These are phyloP conservation scores for Multifurca ochricompacta DNA, from an alignment of 768 basidiomycete genomes.

Conservation along the genomic window DNA sequence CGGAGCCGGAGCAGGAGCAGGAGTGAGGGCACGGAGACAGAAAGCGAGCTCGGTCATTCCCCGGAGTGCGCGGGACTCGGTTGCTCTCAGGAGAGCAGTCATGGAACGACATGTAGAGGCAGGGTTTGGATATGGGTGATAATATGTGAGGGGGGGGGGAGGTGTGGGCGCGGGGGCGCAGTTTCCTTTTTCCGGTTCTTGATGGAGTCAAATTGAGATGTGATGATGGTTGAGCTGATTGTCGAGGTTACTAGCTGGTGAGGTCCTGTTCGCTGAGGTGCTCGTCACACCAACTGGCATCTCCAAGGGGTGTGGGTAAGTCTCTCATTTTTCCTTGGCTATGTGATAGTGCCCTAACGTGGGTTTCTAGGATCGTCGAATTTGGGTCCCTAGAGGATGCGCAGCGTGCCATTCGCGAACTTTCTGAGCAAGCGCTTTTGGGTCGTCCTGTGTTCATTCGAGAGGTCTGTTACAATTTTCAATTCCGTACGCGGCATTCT, in stretches of 20 bases:
- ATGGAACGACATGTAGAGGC: neutral
- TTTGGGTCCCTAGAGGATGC: constrained; percentile 86
- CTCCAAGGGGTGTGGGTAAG: constrained; percentile 99
- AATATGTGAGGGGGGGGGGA: no score
- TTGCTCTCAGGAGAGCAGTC: neutral
- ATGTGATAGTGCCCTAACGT: constrained; percentile 18
- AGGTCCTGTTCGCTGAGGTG: constrained; percentile 99
- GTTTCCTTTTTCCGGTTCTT: constrained; percentile 31
- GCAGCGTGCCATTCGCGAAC: constrained; percentile 80
- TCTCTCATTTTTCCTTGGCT: constrained; percentile 17
- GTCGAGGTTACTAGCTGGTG: constrained; percentile 93
- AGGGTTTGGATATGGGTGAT: neutral
- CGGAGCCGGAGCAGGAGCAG: neutral
- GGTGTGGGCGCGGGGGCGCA: constrained; percentile 6
- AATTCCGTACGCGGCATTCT: neutral
- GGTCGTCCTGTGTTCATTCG: constrained; percentile 95
- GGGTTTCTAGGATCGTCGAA: constrained; percentile 78
- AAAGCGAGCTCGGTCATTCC: constrained; percentile 5
- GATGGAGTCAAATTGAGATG: constrained; percentile 46
- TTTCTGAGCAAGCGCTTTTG: constrained; percentile 84
- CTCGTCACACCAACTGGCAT: constrained; percentile 93
- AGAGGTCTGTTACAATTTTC: constrained; percentile 51
- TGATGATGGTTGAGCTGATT: constrained; percentile 77
- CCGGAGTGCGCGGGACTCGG: neutral
- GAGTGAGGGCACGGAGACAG: neutral